A percentile compares a stretch with the other conserved stretches of the same genome.
Conservation (phyloP, 2,329 filamentous ascomycete genomes). For the Zasmidium angulare region DNA sequence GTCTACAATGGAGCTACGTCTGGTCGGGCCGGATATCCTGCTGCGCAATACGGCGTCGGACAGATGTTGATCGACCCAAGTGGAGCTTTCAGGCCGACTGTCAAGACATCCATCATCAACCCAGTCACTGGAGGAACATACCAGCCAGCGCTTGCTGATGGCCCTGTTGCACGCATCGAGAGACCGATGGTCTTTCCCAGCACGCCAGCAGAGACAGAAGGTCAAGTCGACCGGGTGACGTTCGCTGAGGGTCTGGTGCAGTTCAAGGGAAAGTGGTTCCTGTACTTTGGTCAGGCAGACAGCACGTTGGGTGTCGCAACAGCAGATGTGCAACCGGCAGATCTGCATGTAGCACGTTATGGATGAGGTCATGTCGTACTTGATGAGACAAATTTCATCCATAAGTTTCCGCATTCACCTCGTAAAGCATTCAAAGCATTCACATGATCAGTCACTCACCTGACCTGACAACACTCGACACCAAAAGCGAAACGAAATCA, state of each 20-base stretch:
- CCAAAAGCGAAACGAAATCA: no score
- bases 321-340: conserved; percentile 18
- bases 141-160: conserved; percentile 22
- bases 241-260: conserved; percentile 38
- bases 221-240: conserved; percentile 35
- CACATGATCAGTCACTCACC: no score
- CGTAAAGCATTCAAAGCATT: no score
- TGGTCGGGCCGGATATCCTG: conserved; percentile 28
- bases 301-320: conserved; percentile 21
- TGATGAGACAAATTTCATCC: no score
- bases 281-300: conserved; percentile 35
- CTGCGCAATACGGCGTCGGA: conserved; percentile 34
- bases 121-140: conserved; percentile 15
- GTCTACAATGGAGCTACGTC: conserved; percentile 34
- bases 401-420: no score
- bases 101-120: conserved; percentile 18
- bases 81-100: conserved; percentile 11
- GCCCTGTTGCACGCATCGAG: conserved; percentile 34
- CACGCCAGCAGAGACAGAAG: conserved; percentile 29
- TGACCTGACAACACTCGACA: no score
- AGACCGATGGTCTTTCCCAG: conserved; percentile 31
- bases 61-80: conserved; percentile 37
- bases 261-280: conserved; percentile 34
- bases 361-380: no score
- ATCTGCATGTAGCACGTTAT: background rate